These are phyloP conservation scores for Coemansia sp. DNA, from an alignment of 192 early-diverging fungal species.

Conservation along the genomic window DNA sequence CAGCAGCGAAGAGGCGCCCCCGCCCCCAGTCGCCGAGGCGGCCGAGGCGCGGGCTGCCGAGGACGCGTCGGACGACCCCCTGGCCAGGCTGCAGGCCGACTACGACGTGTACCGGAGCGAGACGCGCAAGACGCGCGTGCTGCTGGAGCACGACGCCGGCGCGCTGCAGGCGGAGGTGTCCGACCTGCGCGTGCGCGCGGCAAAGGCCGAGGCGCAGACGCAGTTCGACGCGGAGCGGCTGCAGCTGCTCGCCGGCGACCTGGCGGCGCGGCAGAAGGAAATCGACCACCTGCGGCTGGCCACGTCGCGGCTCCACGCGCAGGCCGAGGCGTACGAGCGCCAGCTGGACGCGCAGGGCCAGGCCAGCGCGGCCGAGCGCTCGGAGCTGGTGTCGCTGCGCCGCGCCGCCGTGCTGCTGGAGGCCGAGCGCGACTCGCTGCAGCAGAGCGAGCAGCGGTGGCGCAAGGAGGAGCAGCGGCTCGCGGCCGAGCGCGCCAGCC, in stretches of 20 bases:
- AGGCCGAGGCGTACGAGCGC: constrained; percentile 58
- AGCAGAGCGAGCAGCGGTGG: constrained; percentile 39
- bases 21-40: background rate
- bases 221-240: constrained; percentile 62
- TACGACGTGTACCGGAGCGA: constrained; percentile 69
- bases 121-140: constrained; percentile 56
- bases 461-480: constrained; percentile 41
- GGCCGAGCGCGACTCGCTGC: constrained; percentile 51
- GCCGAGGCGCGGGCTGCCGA: background rate
- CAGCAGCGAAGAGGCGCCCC: constrained; percentile 4
- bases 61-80: constrained; percentile 2
- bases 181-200: constrained; percentile 63
- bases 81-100: constrained; percentile 57
- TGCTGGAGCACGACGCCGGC: constrained; percentile 57
- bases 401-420: constrained; percentile 56
- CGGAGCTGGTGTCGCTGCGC: constrained; percentile 46
- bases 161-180: constrained; percentile 56
- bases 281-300: constrained; percentile 62
- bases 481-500: constrained; percentile 36
- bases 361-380: constrained; percentile 52
- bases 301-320: constrained; percentile 52
- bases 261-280: constrained; percentile 59
- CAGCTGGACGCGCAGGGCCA: constrained; percentile 59
- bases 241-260: constrained; percentile 56
- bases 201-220: constrained; percentile 60